Evolutionary conservation across 495 filamentous ascomycete species (phyloP), one percentile per base, ranked within the genome.

Genomic region (Cercophora scortea): DNA sequence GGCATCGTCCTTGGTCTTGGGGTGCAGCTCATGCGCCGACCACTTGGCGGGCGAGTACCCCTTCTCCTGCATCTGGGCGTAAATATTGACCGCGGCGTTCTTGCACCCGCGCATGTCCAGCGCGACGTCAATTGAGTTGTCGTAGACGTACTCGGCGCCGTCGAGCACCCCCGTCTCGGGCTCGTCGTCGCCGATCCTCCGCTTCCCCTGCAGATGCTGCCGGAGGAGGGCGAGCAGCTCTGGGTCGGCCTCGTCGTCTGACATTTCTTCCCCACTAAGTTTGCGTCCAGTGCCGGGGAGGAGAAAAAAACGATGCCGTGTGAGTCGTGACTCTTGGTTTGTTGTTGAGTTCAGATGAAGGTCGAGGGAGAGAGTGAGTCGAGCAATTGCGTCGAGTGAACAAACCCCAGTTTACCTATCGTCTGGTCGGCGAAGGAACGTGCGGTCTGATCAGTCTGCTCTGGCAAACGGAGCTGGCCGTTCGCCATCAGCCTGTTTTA

Each of bases 101-200:
- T 91, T 93, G 51, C 85, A 88, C 15, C 83, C 79, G 36, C 79
- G 76, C 65, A 87, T 86, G 67, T 89, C 85, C 18, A 96, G 63
- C 10, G 89, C 89, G 32, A 97, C 89, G 64, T 97, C 93, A 71
- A 94, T 91, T 56, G 88, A 78, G 71, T 97, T 92, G 71, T 95
- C 83, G 71, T 88, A 95, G 56, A 97, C 80, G 71, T 84, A 89
- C 69, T 92, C 82, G 33, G 93, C 91, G 51, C 78, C 77, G 55
- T 88, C 77, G 1, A 99, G 78, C 32, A 97, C 91, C 32, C 84
- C 84, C 0, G 89, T 96, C 52, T 91, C 83, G 39, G 79, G 75
- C n/a, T 80, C 73, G 4, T 74, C 63, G 49, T 74, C 63, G 49
- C 69, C 57, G 32, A 66, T 25, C 4, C 60, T 65, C 17, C 70